These are phyloP conservation scores for Pyrenophora graminea DNA, from an alignment of 2,329 filamentous ascomycete species.

Conservation along the genomic window DNA sequence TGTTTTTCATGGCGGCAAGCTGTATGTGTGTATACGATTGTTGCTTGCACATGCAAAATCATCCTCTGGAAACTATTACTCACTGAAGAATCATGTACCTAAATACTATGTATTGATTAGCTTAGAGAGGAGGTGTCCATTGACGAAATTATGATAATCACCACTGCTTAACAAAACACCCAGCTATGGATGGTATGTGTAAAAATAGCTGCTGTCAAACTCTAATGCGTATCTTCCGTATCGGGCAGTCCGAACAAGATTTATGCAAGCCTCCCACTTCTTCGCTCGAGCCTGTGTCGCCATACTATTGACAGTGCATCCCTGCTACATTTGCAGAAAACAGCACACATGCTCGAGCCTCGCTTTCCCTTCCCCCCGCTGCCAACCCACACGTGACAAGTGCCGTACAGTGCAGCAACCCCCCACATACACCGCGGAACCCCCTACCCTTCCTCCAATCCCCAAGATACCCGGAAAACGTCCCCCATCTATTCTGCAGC, in stretches of 20 bases:
- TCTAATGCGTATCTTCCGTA: background rate
- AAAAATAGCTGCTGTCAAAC: background rate
- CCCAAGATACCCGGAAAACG: no score
- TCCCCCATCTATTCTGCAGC: background rate
- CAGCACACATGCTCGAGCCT: background rate
- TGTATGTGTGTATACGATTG: constrained; percentile 3
- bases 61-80: background rate
- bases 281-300: background rate
- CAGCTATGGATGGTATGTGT: no score
- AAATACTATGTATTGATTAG: constrained; percentile 7
- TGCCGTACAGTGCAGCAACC: background rate
- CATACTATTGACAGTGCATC: background rate
- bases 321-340: background rate
- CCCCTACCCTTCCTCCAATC: background rate
- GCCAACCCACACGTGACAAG: background rate
- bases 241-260: constrained; percentile 1
- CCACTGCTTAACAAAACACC: no score
- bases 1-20: background rate
- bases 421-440: background rate
- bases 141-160: no score
- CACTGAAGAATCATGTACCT: constrained; percentile 2
- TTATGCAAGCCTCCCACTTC: background rate
- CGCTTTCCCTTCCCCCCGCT: background rate
- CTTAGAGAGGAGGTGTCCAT: background rate
- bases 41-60: background rate